A percentile compares a stretch with the other conserved stretches of the same genome.
These are phyloP conservation scores for Fusarium irregulare DNA, from an alignment of 2,329 filamentous ascomycete genomes.

Conservation along the genomic window DNA sequence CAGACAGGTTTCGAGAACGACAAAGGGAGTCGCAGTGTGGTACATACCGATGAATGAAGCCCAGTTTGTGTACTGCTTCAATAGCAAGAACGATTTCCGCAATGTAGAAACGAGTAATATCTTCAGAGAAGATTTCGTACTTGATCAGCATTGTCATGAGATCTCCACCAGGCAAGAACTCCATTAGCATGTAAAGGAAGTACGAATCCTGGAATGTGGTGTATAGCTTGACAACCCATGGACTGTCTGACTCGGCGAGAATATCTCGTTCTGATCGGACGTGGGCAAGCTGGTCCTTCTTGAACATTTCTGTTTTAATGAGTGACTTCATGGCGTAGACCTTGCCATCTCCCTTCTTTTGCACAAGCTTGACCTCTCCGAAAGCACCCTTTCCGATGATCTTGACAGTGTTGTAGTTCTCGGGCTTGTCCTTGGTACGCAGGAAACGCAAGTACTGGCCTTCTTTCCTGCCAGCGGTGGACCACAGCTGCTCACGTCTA, in stretches of 20 bases:
- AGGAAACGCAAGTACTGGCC: conserved; percentile 94
- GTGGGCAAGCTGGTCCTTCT: conserved; percentile 97
- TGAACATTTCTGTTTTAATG: conserved; percentile 99
- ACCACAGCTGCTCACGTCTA: conserved; percentile 86
- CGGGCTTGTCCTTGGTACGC: conserved; percentile 89
- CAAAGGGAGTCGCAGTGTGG: background rate
- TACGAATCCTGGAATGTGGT: conserved; percentile 97
- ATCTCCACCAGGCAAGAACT: conserved; percentile 97
- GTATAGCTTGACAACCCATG: conserved; percentile 98
- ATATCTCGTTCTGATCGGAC: conserved; percentile 98
- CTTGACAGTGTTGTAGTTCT: conserved; percentile 96
- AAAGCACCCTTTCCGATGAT: conserved; percentile 99
- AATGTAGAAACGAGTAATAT: conserved; percentile 99
- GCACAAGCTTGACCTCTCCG: conserved; percentile 96
- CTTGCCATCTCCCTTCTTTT: conserved; percentile 95
- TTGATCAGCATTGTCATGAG: conserved; percentile 99
- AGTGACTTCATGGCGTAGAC: conserved; percentile 98
- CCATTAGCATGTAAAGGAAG: conserved; percentile 99
- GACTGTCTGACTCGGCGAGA: conserved; percentile 97
- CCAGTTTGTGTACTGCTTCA: conserved; percentile 96
- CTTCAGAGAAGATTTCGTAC: conserved; percentile 99
- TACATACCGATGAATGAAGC: conserved; percentile 94
- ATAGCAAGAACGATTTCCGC: conserved; percentile 98
- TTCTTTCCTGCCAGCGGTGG: conserved; percentile 86
- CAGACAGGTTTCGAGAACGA: conserved; percentile 13